Evolutionary conservation across 2,329 filamentous ascomycete genomes (phyloP), one percentile per base, ranked within the genome.

Genomic region (Colletotrichum eremochloae): DNA sequence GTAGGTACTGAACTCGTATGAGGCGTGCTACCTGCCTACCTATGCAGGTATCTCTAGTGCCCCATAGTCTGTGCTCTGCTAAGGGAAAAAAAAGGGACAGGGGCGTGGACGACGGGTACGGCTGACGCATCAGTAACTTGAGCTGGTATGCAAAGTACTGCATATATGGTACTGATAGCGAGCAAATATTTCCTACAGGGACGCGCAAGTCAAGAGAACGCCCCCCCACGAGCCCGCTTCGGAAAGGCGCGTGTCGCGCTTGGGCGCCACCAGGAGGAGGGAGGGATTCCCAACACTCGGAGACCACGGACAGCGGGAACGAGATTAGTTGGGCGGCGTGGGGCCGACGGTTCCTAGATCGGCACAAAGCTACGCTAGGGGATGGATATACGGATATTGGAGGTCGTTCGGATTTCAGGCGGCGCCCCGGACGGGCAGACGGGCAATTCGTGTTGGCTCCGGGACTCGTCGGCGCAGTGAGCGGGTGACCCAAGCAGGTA

Each of bases 271-370:
- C 15, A 29, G 48, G 38, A 36, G 40, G 20, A 18, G 52, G n/a
- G 20, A 8, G 52, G n/a, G 20, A 8, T 46, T 38, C 60, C 18
- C 31, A 52, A 29, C 33, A 36, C 24, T 36, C 40, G 14, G 40
- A 36, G 29, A 12, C 56, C 8, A 46, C 57, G 40, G 48, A 42
- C 53, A 60, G 38, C 56, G 64, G 56, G n/a, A n/a, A 44, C 48
- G 33, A 50, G n/a, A 52, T 46, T 58, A 40, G 60, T 33, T 38
- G 2, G 66, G 60, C 69, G 69, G 66, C 53, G 69, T 64, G 69
- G 69, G 66, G 69, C 69, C 69, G 69, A 68, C 62, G 60, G 58
- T 55, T 72, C 66, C 53, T 72, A 38, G 66, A 68, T 72, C 69
- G 55, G 69, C 69, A 56, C 7, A 53, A 57, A 57, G 20, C 33